These are phyloP conservation scores for Penicillium brevicompactum DNA, from an alignment of 2,329 filamentous ascomycete species.

Conservation along the genomic window DNA sequence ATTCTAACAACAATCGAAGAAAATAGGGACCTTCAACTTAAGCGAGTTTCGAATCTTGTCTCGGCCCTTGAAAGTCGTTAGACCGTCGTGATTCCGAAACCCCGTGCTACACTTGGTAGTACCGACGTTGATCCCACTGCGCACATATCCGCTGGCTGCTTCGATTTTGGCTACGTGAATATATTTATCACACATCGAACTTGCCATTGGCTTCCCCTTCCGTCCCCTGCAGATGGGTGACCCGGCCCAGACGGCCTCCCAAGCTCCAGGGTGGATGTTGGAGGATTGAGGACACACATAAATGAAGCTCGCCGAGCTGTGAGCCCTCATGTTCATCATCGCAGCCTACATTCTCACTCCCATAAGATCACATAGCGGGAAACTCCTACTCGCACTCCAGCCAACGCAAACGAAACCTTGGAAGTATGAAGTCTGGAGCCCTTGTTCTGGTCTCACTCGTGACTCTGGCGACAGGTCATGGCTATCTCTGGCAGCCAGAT, in stretches of 20 bases:
- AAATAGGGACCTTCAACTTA: background rate
- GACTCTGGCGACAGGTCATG: constrained; percentile 43
- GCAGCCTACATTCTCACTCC: too few relatives aligned
- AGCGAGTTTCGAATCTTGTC: background rate
- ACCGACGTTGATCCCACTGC: background rate
- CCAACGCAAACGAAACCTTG: too few relatives aligned
- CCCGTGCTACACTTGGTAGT: background rate
- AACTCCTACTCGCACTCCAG: too few relatives aligned
- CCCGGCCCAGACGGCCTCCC: too few relatives aligned
- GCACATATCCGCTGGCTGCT: background rate
- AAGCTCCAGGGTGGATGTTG: too few relatives aligned
- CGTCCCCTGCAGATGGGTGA: background rate
- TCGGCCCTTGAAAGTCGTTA: too few relatives aligned
- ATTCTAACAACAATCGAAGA: too few relatives aligned
- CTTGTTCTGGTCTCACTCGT: constrained; percentile 6
- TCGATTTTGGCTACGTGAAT: background rate
- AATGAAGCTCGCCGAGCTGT: too few relatives aligned
- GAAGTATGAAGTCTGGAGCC: background rate
- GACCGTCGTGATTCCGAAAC: background rate
- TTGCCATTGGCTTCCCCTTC: background rate
- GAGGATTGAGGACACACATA: too few relatives aligned
- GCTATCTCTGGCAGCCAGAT: constrained; percentile 48
- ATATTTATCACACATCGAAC: too few relatives aligned
- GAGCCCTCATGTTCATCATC: too few relatives aligned
- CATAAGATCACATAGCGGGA: too few relatives aligned